Percentiles rank a stretch among this genome's conserved stretches.
These are phyloP conservation scores for Phytopythium chamaehyphon DNA, from an alignment of 352 stramenopile species.

Conservation along the genomic window DNA sequence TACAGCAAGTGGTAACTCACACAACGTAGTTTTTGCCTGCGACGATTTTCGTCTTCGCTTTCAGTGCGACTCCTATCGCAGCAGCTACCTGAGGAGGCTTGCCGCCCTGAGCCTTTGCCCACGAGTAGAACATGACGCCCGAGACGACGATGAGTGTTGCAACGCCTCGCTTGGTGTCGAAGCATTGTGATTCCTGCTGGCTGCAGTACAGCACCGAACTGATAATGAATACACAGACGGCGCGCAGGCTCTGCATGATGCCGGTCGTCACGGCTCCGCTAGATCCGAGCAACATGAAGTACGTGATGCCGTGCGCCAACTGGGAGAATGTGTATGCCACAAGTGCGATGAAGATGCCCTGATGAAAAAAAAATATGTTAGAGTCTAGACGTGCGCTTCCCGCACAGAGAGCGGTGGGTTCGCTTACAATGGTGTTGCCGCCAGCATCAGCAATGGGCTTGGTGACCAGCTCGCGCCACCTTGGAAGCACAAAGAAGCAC, in stretches of 20 bases:
- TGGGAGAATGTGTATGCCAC: conserved; percentile 75
- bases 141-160: conserved; percentile 77
- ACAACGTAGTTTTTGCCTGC: conserved; percentile 73
- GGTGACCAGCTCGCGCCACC: conserved; percentile 73
- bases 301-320: conserved; percentile 76
- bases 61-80: conserved; percentile 12
- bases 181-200: conserved; percentile 84
- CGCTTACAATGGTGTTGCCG: conserved; percentile 44
- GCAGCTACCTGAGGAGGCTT: conserved; percentile 16
- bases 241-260: conserved; percentile 86
- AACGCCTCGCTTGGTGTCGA: conserved; percentile 77
- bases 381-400: background rate
- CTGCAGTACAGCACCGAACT: conserved; percentile 83
- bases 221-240: conserved; percentile 81
- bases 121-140: conserved; percentile 86
- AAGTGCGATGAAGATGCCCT: conserved; percentile 60
- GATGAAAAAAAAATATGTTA: background rate
- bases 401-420: background rate
- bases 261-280: conserved; percentile 80
- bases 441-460: conserved; percentile 70
- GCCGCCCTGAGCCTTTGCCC: conserved; percentile 67
- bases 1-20: conserved; percentile 10
- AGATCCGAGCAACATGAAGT: conserved; percentile 81
- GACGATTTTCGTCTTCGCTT: conserved; percentile 35
- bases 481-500: conserved; percentile 71